A percentile compares a stretch with the other conserved stretches of the same genome.
phyloP scores from a whole-genome alignment of 1,284 basidiomycete species.

The Rhodotorula sp. region DNA sequence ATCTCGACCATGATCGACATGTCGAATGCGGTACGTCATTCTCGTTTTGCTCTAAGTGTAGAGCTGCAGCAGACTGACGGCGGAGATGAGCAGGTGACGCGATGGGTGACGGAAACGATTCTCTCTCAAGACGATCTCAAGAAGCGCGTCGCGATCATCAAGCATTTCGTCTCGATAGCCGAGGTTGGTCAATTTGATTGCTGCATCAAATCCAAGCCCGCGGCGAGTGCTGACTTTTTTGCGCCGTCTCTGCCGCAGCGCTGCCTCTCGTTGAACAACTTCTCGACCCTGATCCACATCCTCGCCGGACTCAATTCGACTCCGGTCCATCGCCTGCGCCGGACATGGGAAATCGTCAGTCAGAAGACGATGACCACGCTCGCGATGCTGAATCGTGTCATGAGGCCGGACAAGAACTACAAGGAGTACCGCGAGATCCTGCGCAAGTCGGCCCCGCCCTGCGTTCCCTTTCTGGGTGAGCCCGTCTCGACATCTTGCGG shows the following conservation, averaged over 20 bases:
- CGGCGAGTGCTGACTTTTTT: constrained; percentile 24
- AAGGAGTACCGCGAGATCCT: constrained; percentile 84
- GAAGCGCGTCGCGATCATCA: constrained; percentile 75
- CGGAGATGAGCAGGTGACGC: constrained; percentile 56
- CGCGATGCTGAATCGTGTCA: constrained; percentile 45
- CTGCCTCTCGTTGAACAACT: constrained; percentile 87
- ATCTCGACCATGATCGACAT: constrained; percentile 89
- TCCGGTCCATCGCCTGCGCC: constrained; percentile 85
- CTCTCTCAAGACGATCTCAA: constrained; percentile 81
- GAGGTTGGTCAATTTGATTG: constrained; percentile 63
- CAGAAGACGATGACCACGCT: constrained; percentile 53
- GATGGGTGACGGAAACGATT: constrained; percentile 92
- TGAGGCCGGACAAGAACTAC: constrained; percentile 73
- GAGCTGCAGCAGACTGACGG: neutral
- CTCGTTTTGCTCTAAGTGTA: neutral
- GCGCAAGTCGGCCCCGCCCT: constrained; percentile 83
- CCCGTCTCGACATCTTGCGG: constrained; percentile 19
- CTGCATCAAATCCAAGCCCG: neutral
- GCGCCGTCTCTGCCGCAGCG: constrained; percentile 58
- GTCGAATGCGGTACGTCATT: constrained; percentile 69
- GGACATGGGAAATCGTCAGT: constrained; percentile 91
- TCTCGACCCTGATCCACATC: constrained; percentile 92
- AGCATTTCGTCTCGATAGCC: constrained; percentile 89
- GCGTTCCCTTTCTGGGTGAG: constrained; percentile 94
- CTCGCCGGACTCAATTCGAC: constrained; percentile 93